Conservation (phyloP, 177 flowering plant genomes). For the Telopea speciosissima region DNA sequence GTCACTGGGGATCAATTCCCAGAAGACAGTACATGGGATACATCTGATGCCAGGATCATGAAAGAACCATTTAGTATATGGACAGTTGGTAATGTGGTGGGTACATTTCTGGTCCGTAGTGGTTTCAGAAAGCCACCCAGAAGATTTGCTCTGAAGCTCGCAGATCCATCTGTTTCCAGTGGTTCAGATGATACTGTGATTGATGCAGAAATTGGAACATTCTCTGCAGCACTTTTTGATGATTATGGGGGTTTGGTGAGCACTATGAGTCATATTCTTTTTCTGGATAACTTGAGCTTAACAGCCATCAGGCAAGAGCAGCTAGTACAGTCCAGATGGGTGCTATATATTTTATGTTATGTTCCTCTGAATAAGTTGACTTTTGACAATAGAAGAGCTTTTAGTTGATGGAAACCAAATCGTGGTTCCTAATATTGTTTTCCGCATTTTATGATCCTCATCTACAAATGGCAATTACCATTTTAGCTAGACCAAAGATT, state of each 20-base stretch:
- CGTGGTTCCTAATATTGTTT: neutral
- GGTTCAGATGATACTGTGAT: conserved; percentile 65
- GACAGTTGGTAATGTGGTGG: conserved; percentile 68
- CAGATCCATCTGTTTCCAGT: conserved; percentile 41
- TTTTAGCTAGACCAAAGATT: neutral
- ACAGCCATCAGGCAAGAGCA: neutral
- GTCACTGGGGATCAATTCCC: conserved; percentile 73
- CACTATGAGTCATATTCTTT: neutral
- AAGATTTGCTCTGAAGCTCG: conserved; percentile 83
- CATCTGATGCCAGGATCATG: conserved; percentile 47
- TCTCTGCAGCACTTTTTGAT: conserved; percentile 91
- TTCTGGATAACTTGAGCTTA: neutral
- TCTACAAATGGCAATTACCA: neutral
- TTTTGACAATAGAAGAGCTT: neutral
- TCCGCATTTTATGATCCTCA: neutral
- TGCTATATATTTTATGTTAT: too few relatives aligned
- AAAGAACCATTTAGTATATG: conserved; percentile 77
- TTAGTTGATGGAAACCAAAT: neutral
- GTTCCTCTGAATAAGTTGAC: neutral
- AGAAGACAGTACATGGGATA: conserved; percentile 91
- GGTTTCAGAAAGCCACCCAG: conserved; percentile 82
- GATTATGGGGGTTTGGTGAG: conserved; percentile 97
- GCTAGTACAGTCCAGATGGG: neutral
- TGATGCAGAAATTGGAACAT: conserved; percentile 80
- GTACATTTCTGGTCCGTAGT: conserved; percentile 72